Percentiles rank a stretch among this genome's conserved stretches.
Conservation (phyloP, 257 asterid genomes). For the Nyctanthes arbortristis region DNA sequence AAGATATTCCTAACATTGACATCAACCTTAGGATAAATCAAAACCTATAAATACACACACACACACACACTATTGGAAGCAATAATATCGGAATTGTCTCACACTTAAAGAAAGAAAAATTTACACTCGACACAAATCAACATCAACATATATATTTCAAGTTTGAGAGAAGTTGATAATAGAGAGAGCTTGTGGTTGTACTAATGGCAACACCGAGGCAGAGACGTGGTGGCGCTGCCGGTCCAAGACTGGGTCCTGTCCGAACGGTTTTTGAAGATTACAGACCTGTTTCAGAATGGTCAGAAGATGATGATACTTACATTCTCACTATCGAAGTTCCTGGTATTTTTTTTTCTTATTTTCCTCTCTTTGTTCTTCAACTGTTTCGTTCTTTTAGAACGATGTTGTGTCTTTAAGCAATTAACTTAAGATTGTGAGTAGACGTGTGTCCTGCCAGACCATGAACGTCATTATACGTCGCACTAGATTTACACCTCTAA, state of each 20-base stretch:
- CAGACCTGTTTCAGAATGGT: slow-evolving; percentile 63
- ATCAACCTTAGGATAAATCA: slow-evolving; percentile 24
- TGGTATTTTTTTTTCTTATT: too few relatives aligned
- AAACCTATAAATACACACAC: slow-evolving; percentile 20
- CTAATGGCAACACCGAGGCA: slow-evolving; percentile 49
- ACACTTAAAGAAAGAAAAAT: slow-evolving; percentile 20
- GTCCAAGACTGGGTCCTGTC: slow-evolving; percentile 32
- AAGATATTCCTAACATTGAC: slow-evolving; percentile 35
- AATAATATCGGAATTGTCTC: too few relatives aligned
- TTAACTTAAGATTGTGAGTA: too few relatives aligned
- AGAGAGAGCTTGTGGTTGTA: neutral
- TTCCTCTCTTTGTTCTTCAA: neutral
- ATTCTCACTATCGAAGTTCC: slow-evolving; percentile 62
- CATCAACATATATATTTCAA: neutral
- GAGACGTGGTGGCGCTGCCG: slow-evolving; percentile 31
- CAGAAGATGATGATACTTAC: slow-evolving; percentile 55
- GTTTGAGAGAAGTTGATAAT: neutral
- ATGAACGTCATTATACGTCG: neutral
- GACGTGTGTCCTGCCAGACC: too few relatives aligned
- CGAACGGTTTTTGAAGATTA: slow-evolving; percentile 60
- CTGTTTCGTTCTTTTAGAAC: neutral
- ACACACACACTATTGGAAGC: too few relatives aligned
- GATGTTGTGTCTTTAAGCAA: neutral
- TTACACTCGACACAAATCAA: neutral
- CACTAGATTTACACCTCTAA: neutral